A percentile compares a stretch with the other conserved stretches of the same genome.
phyloP scores from a whole-genome alignment of 352 stramenopile species.

The Phytophthora melonis region DNA sequence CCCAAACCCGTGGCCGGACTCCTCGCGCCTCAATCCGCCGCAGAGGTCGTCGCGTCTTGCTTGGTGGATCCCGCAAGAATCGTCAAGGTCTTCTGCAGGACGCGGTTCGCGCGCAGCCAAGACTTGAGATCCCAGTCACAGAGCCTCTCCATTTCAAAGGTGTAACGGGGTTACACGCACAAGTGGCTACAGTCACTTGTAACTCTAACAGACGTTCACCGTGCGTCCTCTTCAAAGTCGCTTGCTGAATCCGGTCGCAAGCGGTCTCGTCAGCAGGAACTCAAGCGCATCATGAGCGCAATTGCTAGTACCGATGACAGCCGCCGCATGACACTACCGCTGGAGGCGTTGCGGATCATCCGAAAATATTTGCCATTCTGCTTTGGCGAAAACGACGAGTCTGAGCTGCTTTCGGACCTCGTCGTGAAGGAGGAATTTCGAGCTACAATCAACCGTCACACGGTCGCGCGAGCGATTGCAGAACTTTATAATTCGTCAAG shows the following conservation, averaged over 20 bases:
- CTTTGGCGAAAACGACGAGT: constrained; percentile 1
- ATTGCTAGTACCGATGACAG: neutral
- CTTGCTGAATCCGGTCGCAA: neutral
- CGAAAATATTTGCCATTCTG: neutral
- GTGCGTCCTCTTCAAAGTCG: neutral
- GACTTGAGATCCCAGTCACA: no score
- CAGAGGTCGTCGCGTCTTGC: no score
- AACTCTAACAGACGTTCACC: neutral
- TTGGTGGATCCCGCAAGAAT: no score
- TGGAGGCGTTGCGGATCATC: neutral
- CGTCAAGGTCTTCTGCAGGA: no score
- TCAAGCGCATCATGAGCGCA: neutral
- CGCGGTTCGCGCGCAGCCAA: no score
- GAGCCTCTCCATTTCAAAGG: no score
- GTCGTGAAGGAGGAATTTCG: constrained; percentile 1
- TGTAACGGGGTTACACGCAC: no score
- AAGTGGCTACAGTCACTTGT: no score
- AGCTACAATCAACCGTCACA: neutral
- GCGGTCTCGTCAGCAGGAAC: neutral
- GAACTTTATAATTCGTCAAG: neutral
- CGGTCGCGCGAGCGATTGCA: neutral
- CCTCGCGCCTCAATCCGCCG: no score
- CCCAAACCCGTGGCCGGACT: no score
- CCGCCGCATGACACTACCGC: neutral
- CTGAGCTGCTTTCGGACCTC: neutral